Conservation (phyloP, 352 stramenopile genomes). For the Plasmopara halstedii region DNA sequence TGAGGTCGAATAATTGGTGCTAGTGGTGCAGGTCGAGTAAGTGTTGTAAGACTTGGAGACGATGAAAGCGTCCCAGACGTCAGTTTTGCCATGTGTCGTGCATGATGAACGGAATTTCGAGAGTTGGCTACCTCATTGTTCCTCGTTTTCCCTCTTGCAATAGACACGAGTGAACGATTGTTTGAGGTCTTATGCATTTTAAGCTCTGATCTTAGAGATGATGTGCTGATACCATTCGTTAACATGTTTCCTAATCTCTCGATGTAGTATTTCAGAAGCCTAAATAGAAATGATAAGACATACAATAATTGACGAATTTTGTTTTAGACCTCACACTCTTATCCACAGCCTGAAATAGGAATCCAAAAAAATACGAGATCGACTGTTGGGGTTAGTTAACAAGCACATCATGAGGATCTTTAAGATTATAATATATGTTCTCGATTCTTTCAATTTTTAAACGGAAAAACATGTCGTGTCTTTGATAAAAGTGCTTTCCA, state of each 20-base stretch:
- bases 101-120: slow-evolving; percentile 36
- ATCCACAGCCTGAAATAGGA: slow-evolving; percentile 1
- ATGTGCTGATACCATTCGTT: slow-evolving; percentile 1
- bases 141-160: slow-evolving; percentile 24
- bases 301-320: neutral
- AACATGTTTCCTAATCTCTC: slow-evolving; percentile 2
- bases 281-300: slow-evolving; percentile 9
- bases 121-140: slow-evolving; percentile 30
- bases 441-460: too few species aligned
- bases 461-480: too few species aligned
- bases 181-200: slow-evolving; percentile 16
- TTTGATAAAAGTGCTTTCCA: too few species aligned
- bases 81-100: slow-evolving; percentile 47
- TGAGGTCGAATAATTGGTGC: slow-evolving; percentile 29
- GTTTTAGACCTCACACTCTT: slow-evolving; percentile 17
- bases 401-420: too few species aligned
- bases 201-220: slow-evolving; percentile 19
- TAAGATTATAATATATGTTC: too few species aligned
- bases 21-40: slow-evolving; percentile 11
- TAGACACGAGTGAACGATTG: slow-evolving; percentile 23
- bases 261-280: neutral
- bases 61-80: slow-evolving; percentile 17
- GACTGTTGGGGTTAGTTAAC: too few species aligned
- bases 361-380: too few species aligned
- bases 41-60: slow-evolving; percentile 16